These are phyloP conservation scores for Alternaria panax DNA, from an alignment of 2,329 filamentous ascomycete species.

Conservation along the genomic window DNA sequence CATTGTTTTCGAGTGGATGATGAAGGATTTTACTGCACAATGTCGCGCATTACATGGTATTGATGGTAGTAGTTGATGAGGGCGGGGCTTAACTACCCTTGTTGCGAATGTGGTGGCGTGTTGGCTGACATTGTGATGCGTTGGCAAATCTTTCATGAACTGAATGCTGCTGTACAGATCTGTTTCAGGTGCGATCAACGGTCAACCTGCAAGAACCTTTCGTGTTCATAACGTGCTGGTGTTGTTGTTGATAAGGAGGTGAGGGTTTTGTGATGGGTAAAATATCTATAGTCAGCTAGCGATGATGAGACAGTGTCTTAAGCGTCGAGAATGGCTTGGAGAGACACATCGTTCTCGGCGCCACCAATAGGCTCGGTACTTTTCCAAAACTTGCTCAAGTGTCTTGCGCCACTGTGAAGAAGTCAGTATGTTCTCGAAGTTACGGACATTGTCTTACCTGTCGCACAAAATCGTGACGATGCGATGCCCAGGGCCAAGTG, in stretches of 20 bases:
- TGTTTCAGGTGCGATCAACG: constrained; percentile 7
- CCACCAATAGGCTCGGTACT: constrained; percentile 70
- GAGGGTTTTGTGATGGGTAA: not conserved
- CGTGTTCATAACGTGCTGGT: not conserved
- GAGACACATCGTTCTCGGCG: constrained; percentile 52
- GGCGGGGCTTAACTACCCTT: not conserved
- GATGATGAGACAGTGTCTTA: constrained; percentile 19
- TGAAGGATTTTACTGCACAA: constrained; percentile 20
- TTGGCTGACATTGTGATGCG: constrained; percentile 18
- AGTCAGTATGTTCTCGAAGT: constrained; percentile 14
- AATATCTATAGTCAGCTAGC: not conserved
- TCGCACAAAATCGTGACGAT: constrained; percentile 89
- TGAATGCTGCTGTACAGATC: constrained; percentile 6
- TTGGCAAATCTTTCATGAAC: constrained; percentile 18
- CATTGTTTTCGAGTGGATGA: constrained; percentile 23
- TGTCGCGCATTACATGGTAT: constrained; percentile 12
- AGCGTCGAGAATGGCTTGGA: constrained; percentile 65
- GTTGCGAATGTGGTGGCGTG: constrained; percentile 7
- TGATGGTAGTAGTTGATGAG: not conserved
- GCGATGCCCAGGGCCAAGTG: constrained; percentile 65
- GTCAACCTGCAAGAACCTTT: not conserved
- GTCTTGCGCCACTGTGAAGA: constrained; percentile 67
- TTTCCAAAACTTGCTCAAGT: constrained; percentile 87
- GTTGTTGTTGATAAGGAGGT: not conserved
- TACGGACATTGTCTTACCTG: constrained; percentile 37